Evolutionary conservation across 2,329 filamentous ascomycete species (phyloP).

Genomic region (Sclerotinia sclerotiorum): DNA sequence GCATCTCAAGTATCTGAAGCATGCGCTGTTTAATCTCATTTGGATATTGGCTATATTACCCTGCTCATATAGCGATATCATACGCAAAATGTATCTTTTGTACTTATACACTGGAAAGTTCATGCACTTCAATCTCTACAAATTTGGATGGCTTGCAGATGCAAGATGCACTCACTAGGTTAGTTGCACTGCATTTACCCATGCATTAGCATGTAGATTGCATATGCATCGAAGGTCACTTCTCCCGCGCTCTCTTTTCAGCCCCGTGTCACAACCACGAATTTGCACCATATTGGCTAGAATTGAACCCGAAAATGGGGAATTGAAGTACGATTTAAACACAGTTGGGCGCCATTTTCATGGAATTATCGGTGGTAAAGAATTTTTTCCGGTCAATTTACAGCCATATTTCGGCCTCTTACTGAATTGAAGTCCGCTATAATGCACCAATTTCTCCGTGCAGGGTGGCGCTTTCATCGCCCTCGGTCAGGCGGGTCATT

Average conservation of each 20-base stretch:
- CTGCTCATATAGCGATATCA: slow-evolving; percentile 1
- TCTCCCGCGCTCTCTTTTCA: slow-evolving; percentile 5
- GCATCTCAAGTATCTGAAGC: neutral
- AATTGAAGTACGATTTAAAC: slow-evolving; percentile 15
- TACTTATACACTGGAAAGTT: slow-evolving; percentile 2
- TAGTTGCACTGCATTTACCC: slow-evolving; percentile 12
- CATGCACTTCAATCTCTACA: slow-evolving; percentile 2
- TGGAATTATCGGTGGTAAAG: neutral
- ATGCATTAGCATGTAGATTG: slow-evolving; percentile 13
- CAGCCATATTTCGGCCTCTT: neutral
- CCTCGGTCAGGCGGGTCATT: slow-evolving; percentile 13
- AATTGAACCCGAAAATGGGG: slow-evolving; percentile 19
- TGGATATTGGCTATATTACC: neutral
- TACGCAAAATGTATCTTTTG: slow-evolving; percentile 5
- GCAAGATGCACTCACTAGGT: slow-evolving; percentile 21
- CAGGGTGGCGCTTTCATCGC: slow-evolving; percentile 10
- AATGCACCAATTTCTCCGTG: slow-evolving; percentile 5
- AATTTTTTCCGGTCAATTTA: neutral
- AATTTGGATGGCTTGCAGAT: slow-evolving; percentile 14
- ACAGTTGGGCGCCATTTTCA: slow-evolving; percentile 27
- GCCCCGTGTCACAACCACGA: slow-evolving; percentile 30
- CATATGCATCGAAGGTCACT: slow-evolving; percentile 22
- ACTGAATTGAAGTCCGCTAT: neutral
- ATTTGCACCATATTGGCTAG: slow-evolving; percentile 26
- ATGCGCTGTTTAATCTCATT: slow-evolving; percentile 1